Percentiles rank a stretch among this genome's conserved stretches.
Evolutionary conservation across 1,139 yeast species (phyloP).

Genomic region (Taiozyma sp.): DNA sequence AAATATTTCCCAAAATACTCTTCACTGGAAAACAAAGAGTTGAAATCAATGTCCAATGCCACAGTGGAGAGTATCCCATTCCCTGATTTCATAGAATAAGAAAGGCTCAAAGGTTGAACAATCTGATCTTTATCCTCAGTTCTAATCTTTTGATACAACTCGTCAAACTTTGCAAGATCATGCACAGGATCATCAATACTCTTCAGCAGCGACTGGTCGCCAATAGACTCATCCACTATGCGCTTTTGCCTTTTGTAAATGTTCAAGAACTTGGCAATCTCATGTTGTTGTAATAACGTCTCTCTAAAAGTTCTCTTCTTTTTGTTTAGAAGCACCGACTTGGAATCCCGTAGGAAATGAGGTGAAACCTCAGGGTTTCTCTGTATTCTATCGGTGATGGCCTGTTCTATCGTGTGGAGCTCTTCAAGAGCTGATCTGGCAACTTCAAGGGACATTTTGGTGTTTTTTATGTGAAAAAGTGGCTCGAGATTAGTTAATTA

Average conservation of each 20-base stretch:
- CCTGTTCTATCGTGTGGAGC: slow-evolving; percentile 49
- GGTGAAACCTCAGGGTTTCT: slow-evolving; percentile 33
- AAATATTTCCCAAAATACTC: slow-evolving; percentile 64
- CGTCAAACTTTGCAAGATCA: slow-evolving; percentile 40
- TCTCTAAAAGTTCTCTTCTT: slow-evolving; percentile 36
- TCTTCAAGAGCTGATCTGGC: slow-evolving; percentile 42
- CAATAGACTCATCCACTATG: slow-evolving; percentile 23
- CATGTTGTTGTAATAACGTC: slow-evolving; percentile 59
- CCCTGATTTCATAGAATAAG: slow-evolving; percentile 15
- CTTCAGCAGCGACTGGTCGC: slow-evolving; percentile 24
- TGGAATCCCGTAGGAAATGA: neutral
- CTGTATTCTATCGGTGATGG: slow-evolving; percentile 42
- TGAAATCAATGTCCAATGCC: slow-evolving; percentile 43
- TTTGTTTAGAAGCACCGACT: slow-evolving; percentile 15
- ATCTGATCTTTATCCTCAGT: slow-evolving; percentile 24
- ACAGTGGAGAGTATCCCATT: slow-evolving; percentile 39
- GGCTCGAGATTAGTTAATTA: neutral
- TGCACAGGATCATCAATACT: slow-evolving; percentile 27
- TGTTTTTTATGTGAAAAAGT: too few relatives aligned
- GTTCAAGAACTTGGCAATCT: slow-evolving; percentile 47
- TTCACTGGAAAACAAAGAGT: slow-evolving; percentile 45
- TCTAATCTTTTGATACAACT: slow-evolving; percentile 31
- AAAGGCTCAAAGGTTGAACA: slow-evolving; percentile 5
- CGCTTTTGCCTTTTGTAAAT: slow-evolving; percentile 38
- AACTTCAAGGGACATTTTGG: slow-evolving; percentile 27